Evolutionary conservation across 306 rosid species (phyloP), one percentile per base, ranked within the genome.

Genomic region (Prosopis cineraria): DNA sequence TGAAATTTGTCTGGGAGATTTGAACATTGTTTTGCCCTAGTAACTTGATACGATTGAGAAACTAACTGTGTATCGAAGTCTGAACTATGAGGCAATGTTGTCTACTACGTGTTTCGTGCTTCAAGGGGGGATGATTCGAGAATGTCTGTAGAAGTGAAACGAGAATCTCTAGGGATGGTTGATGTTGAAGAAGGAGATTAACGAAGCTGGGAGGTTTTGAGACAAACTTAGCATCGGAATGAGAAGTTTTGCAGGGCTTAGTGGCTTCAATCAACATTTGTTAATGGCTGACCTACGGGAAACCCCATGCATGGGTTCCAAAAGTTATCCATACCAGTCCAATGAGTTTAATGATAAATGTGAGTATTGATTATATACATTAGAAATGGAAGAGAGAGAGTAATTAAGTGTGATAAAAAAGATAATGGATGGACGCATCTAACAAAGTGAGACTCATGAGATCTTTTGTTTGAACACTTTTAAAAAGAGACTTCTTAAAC

Each of bases 61-160:
- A 20, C 34, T 31, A 0, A 0, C 3, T 53, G 16, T 20, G 62
- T 53, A 22, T 53, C 30, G 62, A 53, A 22, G 62, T 53, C 31
- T 22, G 62, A 10, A 53, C 5, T 53, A 9, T 22, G 62, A 24
- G 30, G 31, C 31, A 53, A 22, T 22, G 58, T 58, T n/a, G 72
- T 56, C 20, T 22, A 2, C 59, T 52, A n/a, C n/a, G n/a, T 53
- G 62, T 53, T 30, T 22, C 1, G 29, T 2, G 59, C 34, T 73
- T 3, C 37, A 25, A 24, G 47, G 79, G 74, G 11, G n/a, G 71
- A 68, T 36, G 67, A 74, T 73, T 72, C 44, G 19, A 52, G 80
- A 60, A 83, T 73, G 80, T 78, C 68, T 78, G 79, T 78, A 13
- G 43, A 16, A 8, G 68, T 27, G 78, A 6, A 63, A 58, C 31